Evolutionary conservation across 2,329 filamentous ascomycete genomes (phyloP), one percentile per base, ranked within the genome.

Genomic region (Fusarium clavum): DNA sequence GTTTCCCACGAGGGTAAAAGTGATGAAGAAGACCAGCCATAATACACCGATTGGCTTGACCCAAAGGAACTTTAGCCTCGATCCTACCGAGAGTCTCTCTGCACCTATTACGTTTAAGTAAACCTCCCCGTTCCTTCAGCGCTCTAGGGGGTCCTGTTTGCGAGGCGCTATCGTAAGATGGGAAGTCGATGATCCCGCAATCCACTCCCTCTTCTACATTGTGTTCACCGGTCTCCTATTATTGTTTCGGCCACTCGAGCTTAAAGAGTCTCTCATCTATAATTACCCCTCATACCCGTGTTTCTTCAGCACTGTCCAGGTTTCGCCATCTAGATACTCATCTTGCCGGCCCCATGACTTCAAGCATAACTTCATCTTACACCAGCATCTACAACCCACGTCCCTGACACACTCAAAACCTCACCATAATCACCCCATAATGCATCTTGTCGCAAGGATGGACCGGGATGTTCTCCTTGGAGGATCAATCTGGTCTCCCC

Each of bases 381-480:
- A 30, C 20, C 32, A 27, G 22, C 5, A 25, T 27, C 43, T 56
- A 59, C 20, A 60, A 46, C 44, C 68, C 49, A 56, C 29, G 24
- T 59, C 60, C 69, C 44, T 69, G 56, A 41, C 53, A 38, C 38
- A 59, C 14, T 20, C 30, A 29, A 18, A 27, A 14, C 6, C 53
- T 64, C 45, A 45, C 45, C 60, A 57, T 29, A 34, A 53, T 65
- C 62, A 34, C 41, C 46, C 45, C 64, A 61, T 43, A 61, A 75
- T 75, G 73, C 61, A 75, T 66, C 73, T 71, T 43, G 64, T 72
- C 38, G 60, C 64, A 45, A 66, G 73, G 61, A 62, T 66, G 27
- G 62, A 72, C 70, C 68, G 43, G 63, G 73, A 74, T 71, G 22
- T 70, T 59, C 61, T 68, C 44, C 64, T 74, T 25, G 64, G 69